phyloP scores from a whole-genome alignment of 192 early-diverging fungal genomes.

The Pilobolus umbonatus region DNA sequence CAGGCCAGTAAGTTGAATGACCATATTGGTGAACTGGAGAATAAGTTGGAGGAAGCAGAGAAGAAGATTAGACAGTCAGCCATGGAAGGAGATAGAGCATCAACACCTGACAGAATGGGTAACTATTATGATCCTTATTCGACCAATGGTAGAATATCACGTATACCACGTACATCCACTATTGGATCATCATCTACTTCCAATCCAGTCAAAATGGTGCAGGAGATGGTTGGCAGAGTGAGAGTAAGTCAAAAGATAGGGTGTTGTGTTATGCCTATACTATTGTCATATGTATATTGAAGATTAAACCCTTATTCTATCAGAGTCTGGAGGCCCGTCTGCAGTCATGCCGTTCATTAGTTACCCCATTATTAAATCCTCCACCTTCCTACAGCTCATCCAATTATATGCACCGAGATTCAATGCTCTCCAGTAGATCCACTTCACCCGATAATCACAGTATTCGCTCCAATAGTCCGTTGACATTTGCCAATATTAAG shows the following conservation, averaged over 20 bases:
- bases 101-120: slow-evolving; percentile 14
- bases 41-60: slow-evolving; percentile 22
- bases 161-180: slow-evolving; percentile 20
- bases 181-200: slow-evolving; percentile 25
- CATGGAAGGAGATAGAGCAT: slow-evolving; percentile 16
- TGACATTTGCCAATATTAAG: slow-evolving; percentile 29
- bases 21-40: slow-evolving; percentile 19
- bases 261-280: background rate
- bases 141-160: slow-evolving; percentile 13
- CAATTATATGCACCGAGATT: slow-evolving; percentile 13
- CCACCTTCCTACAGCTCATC: slow-evolving; percentile 39
- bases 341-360: slow-evolving; percentile 67
- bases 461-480: slow-evolving; percentile 18
- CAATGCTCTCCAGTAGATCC: slow-evolving; percentile 9
- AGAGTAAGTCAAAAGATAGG: slow-evolving; percentile 49
- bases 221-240: slow-evolving; percentile 74
- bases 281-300: background rate
- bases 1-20: slow-evolving; percentile 25
- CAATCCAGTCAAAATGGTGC: slow-evolving; percentile 64
- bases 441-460: slow-evolving; percentile 17
- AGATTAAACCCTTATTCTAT: background rate
- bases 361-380: slow-evolving; percentile 64
- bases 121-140: slow-evolving; percentile 26
- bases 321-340: slow-evolving; percentile 68
- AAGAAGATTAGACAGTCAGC: slow-evolving; percentile 21